Conservation (phyloP, 139 green algal species). For the Chlorella sp. region DNA sequence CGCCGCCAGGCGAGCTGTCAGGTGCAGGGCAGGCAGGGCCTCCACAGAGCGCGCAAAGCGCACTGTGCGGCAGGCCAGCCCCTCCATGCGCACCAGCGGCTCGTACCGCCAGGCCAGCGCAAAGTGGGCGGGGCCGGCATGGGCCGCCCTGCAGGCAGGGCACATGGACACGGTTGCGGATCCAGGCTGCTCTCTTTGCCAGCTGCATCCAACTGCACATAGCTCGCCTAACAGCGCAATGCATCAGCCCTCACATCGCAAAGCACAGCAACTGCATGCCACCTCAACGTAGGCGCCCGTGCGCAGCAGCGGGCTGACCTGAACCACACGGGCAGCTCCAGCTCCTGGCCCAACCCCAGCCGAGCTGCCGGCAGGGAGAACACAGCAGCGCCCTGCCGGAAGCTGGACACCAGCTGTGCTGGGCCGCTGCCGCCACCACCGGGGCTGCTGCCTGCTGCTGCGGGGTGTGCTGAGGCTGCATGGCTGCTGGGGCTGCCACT, state of each 20-base stretch:
- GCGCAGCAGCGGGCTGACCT: background rate
- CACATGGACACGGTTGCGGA: background rate
- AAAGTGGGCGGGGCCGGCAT: conserved; percentile 4
- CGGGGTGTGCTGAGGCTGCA: background rate
- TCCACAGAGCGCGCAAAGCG: conserved; percentile 57
- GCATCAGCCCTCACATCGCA: no score
- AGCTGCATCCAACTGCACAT: background rate
- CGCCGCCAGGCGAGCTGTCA: conserved; percentile 41
- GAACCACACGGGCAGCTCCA: conserved; percentile 27
- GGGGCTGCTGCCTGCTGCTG: background rate
- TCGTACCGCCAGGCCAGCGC: conserved; percentile 24
- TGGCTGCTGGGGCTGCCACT: background rate
- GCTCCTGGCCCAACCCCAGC: conserved; percentile 39
- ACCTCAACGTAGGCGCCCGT: background rate
- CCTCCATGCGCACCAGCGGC: conserved; percentile 34
- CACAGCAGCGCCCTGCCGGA: background rate
- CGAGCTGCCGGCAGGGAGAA: background rate
- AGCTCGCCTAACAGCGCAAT: no score
- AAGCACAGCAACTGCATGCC: background rate
- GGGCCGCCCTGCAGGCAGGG: background rate
- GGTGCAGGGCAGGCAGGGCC: conserved; percentile 55
- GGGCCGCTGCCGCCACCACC: background rate
- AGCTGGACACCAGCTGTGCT: background rate
- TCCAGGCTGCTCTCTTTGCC: no score
- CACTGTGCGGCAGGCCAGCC: conserved; percentile 65